Evolutionary conservation across 2,329 filamentous ascomycete genomes (phyloP).

Genomic region (Aspergillus candidus): DNA sequence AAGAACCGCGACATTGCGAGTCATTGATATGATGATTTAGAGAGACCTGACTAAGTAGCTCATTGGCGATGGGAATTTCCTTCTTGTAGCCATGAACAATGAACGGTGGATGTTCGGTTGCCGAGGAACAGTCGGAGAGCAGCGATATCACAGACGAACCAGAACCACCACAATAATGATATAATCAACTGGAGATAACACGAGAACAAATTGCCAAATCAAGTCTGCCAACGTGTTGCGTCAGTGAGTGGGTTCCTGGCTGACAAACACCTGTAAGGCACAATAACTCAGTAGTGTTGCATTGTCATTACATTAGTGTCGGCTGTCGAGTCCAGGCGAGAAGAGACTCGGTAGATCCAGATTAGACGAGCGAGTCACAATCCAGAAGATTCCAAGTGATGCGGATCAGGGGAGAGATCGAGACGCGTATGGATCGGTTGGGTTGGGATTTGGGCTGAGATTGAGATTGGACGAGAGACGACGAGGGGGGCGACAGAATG

Average conservation of each 20-base stretch:
- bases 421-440: no score
- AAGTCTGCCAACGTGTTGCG: slow-evolving; percentile 2
- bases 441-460: no score
- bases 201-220: not conserved
- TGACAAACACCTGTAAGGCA: slow-evolving; percentile 2
- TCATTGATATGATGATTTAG: slow-evolving; percentile 1
- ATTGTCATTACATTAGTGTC: no score
- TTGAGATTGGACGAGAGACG: no score
- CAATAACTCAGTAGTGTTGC: not conserved
- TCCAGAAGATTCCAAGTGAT: no score
- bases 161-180: no score
- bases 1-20: slow-evolving; percentile 16
- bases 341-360: not conserved
- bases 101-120: not conserved
- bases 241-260: slow-evolving; percentile 7
- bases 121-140: no score
- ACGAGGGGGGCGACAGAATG: no score
- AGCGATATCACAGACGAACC: no score
- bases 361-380: not conserved
- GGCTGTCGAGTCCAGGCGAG: no score
- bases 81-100: slow-evolving; percentile 4
- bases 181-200: not conserved
- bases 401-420: no score
- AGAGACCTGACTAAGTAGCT: not conserved
- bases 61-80: not conserved